These are phyloP conservation scores for Fraxinus excelsior DNA, from an alignment of 257 asterid species.

Conservation along the genomic window DNA sequence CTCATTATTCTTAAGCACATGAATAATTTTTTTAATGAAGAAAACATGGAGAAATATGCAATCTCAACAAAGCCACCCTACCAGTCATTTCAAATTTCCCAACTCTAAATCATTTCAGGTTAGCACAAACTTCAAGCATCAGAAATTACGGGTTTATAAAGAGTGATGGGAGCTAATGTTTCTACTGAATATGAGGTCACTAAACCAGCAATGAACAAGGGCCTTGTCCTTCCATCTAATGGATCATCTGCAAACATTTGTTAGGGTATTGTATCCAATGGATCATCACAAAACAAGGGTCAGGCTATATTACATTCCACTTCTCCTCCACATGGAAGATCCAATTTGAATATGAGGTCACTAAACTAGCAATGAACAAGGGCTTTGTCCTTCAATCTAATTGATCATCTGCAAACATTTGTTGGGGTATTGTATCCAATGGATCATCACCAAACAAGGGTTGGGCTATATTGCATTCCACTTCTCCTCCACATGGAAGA, in stretches of 20 bases:
- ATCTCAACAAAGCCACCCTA: constrained; percentile 9
- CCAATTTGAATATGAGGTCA: too few species aligned
- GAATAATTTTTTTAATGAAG: too few species aligned
- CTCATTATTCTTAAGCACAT: constrained; percentile 25
- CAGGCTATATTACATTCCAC: constrained; percentile 50
- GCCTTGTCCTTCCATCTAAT: not conserved
- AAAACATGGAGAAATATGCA: not conserved
- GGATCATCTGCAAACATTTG: not conserved
- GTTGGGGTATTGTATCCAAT: too few species aligned
- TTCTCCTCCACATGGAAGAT: constrained; percentile 44
- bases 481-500: too few species aligned
- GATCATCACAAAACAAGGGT: constrained; percentile 26
- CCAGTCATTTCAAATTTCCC: constrained; percentile 9
- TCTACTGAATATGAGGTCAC: constrained; percentile 13
- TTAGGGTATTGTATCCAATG: not conserved
- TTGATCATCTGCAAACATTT: too few species aligned
- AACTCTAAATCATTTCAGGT: not conserved
- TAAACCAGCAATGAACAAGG: not conserved
- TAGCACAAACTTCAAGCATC: not conserved
- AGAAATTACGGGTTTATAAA: too few species aligned
- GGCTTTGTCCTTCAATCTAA: too few species aligned
- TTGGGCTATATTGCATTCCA: too few species aligned
- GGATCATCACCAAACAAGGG: too few species aligned
- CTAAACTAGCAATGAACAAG: too few species aligned
- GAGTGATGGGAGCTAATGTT: not conserved